Conservation (phyloP, 1,139 yeast genomes). For the Taphrina deformans region DNA sequence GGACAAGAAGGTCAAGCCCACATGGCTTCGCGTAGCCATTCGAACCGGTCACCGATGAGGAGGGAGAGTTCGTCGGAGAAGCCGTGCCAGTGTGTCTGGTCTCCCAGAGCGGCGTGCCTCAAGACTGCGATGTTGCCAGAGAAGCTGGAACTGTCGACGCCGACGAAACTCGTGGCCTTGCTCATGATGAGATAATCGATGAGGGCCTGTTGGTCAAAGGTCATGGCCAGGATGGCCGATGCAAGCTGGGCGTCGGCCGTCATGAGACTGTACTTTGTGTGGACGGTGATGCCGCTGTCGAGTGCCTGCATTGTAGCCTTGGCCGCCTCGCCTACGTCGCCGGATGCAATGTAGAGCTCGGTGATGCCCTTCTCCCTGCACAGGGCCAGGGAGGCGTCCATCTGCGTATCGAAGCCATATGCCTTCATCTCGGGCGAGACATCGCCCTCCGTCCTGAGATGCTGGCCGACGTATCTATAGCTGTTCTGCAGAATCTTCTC, state of each 20-base stretch:
- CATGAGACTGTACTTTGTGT: constrained; percentile 8
- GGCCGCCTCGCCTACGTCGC: constrained; percentile 2
- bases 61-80: constrained; percentile 8
- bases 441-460: constrained; percentile 8
- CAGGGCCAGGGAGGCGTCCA: background rate
- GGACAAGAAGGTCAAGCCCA: background rate
- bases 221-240: background rate
- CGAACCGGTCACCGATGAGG: constrained; percentile 3
- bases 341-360: constrained; percentile 11
- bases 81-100: background rate
- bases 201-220: constrained; percentile 22
- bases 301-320: background rate
- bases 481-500: background rate
- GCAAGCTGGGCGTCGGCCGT: background rate
- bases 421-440: background rate
- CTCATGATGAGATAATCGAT: constrained; percentile 11
- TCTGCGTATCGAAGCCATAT: background rate
- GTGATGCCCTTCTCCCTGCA: background rate
- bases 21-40: constrained; percentile 2
- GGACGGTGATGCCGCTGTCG: background rate
- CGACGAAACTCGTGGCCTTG: constrained; percentile 8
- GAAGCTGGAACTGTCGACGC: constrained; percentile 15
- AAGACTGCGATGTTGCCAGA: background rate
- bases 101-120: background rate
- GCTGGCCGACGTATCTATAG: background rate